Evolutionary conservation across 257 asterid species (phyloP).

Genomic region (Capsicum chinense): DNA sequence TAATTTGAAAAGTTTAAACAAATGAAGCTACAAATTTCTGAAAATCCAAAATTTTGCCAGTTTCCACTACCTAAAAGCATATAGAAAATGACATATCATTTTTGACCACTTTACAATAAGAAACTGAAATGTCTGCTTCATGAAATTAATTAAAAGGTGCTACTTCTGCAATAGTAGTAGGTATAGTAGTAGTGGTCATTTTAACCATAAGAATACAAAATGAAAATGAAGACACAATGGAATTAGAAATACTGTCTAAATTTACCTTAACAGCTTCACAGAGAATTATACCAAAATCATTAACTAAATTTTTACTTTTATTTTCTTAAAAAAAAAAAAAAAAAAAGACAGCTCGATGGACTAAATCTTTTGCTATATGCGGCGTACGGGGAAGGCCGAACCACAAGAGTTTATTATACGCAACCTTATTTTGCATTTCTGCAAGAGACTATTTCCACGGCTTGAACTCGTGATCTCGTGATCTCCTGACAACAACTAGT

Average conservation of each 20-base stretch:
- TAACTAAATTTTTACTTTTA: neutral
- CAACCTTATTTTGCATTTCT: too few species aligned
- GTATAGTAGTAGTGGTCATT: neutral
- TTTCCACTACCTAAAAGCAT: conserved; percentile 22
- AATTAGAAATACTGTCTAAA: conserved; percentile 22
- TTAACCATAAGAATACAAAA: conserved; percentile 1
- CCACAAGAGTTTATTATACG: too few species aligned
- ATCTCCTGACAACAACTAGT: too few species aligned
- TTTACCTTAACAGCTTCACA: neutral
- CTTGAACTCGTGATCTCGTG: too few species aligned
- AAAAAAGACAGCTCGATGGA: too few species aligned
- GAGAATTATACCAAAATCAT: conserved; percentile 26
- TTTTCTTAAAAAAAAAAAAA: too few species aligned
- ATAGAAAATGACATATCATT: conserved; percentile 33
- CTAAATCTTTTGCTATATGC: too few species aligned
- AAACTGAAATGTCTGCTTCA: conserved; percentile 17
- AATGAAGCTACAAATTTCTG: neutral
- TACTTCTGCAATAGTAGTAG: neutral
- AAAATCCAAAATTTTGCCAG: conserved; percentile 6
- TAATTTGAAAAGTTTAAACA: neutral
- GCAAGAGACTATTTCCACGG: too few species aligned
- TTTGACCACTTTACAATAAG: conserved; percentile 23
- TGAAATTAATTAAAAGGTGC: conserved; percentile 7
- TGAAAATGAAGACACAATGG: conserved; percentile 31
- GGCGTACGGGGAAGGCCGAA: too few species aligned